phyloP scores from a whole-genome alignment of 1,139 yeast genomes.

The Protomyces gravidus region DNA sequence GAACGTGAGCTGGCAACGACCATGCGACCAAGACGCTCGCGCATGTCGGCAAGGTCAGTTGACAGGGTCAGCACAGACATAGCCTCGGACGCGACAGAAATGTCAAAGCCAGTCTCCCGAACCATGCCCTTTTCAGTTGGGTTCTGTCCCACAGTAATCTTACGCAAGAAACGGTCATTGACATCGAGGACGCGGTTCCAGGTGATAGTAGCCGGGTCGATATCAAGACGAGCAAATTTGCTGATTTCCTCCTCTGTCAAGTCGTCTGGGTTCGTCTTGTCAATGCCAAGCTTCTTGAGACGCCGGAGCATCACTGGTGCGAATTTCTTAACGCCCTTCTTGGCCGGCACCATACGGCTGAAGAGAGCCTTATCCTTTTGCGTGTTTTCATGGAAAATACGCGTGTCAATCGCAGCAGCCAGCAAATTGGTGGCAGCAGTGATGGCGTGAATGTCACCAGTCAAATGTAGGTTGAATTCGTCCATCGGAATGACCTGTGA shows the following conservation, averaged over 20 bases:
- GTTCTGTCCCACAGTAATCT: constrained; percentile 86
- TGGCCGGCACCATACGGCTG: constrained; percentile 80
- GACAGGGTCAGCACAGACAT: constrained; percentile 97
- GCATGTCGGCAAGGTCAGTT: constrained; percentile 74
- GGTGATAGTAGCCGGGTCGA: constrained; percentile 89
- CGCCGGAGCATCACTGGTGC: constrained; percentile 75
- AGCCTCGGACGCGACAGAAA: constrained; percentile 94
- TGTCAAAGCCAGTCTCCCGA: constrained; percentile 90
- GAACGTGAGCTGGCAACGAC: constrained; percentile 78
- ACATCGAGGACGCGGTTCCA: constrained; percentile 97
- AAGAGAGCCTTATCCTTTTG: constrained; percentile 84
- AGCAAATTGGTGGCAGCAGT: constrained; percentile 90
- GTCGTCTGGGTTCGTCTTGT: constrained; percentile 74
- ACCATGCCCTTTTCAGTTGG: constrained; percentile 90
- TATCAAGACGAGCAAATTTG: constrained; percentile 77
- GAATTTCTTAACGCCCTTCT: constrained; percentile 76
- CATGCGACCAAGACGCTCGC: constrained; percentile 84
- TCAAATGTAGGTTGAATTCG: constrained; percentile 95
- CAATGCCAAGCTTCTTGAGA: constrained; percentile 71
- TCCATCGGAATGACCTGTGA: constrained; percentile 99
- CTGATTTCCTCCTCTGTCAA: constrained; percentile 74
- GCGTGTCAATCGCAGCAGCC: constrained; percentile 96
- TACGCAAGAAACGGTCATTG: constrained; percentile 89
- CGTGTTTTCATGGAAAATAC: constrained; percentile 95
- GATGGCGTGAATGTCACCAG: constrained; percentile 97